phyloP scores from a whole-genome alignment of 164 flowering plant genomes.

The Litsea cubeba region DNA sequence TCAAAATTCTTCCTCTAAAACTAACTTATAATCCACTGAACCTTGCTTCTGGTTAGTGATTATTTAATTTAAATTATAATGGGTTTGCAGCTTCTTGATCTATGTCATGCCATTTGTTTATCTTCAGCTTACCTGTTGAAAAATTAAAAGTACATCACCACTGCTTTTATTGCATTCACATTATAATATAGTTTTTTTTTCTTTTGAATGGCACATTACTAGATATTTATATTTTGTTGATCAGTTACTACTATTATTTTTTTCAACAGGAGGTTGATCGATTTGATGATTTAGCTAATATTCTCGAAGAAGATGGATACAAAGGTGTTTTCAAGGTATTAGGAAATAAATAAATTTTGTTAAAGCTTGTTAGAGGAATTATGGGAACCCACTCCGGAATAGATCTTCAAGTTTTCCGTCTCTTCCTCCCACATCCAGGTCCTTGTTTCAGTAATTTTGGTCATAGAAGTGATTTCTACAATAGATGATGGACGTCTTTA shows the following conservation, averaged over 20 bases:
- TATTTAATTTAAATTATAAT: too few relatives aligned
- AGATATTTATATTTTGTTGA: background rate
- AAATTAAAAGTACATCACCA: background rate
- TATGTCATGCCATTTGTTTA: background rate
- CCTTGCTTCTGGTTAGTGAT: too few relatives aligned
- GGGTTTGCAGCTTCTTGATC: too few relatives aligned
- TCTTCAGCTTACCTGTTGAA: background rate
- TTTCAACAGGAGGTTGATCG: slow-evolving; percentile 73
- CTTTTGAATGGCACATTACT: too few relatives aligned
- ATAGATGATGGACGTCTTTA: background rate
- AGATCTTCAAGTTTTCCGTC: background rate
- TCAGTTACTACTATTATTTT: background rate
- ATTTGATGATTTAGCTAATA: slow-evolving; percentile 49
- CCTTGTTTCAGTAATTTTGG: background rate
- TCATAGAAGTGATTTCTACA: too few relatives aligned
- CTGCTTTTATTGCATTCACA: background rate
- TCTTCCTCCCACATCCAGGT: background rate
- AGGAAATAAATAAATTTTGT: background rate
- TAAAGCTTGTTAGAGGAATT: background rate
- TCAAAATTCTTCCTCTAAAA: too few relatives aligned
- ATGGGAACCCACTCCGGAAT: background rate
- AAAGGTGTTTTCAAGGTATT: slow-evolving; percentile 75
- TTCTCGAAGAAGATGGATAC: slow-evolving; percentile 57
- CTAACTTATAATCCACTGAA: too few relatives aligned
- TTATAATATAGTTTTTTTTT: background rate